These are phyloP conservation scores for Brassica cretica DNA, from an alignment of 345 rosid genomes.

Conservation along the genomic window DNA sequence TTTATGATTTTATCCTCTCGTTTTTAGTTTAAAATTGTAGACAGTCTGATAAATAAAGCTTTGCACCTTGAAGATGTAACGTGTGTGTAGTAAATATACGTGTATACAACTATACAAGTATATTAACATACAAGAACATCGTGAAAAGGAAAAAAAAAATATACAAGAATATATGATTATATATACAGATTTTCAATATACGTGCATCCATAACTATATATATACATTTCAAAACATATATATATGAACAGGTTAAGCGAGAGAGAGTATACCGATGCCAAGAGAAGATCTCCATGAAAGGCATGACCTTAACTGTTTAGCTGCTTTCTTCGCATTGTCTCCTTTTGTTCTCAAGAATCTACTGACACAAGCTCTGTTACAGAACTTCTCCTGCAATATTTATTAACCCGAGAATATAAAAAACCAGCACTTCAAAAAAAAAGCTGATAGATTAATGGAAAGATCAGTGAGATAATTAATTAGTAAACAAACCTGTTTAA, in stretches of 20 bases:
- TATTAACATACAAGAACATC: slow-evolving; percentile 14
- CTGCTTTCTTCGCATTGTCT: slow-evolving; percentile 80
- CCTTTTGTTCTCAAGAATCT: slow-evolving; percentile 78
- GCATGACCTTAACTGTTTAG: slow-evolving; percentile 74
- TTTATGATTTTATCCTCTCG: slow-evolving; percentile 26
- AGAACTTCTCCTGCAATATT: slow-evolving; percentile 77
- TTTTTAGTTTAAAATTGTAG: background rate
- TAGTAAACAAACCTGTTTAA: slow-evolving; percentile 63
- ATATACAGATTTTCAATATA: background rate
- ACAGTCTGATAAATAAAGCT: slow-evolving; percentile 14
- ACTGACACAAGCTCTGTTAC: slow-evolving; percentile 68
- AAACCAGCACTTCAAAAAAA: background rate
- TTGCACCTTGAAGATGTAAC: slow-evolving; percentile 2
- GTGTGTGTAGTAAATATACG: background rate
- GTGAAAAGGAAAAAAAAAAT: background rate
- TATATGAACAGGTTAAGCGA: background rate
- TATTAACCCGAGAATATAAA: background rate
- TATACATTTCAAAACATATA: background rate
- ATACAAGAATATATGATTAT: background rate
- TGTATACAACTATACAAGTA: background rate
- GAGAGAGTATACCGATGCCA: slow-evolving; percentile 56
- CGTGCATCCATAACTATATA: background rate
- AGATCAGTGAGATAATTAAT: background rate
- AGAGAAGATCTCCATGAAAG: slow-evolving; percentile 91
- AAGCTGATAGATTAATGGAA: background rate